phyloP scores from a whole-genome alignment of 345 rosid genomes.

The Moringa oleifera region DNA sequence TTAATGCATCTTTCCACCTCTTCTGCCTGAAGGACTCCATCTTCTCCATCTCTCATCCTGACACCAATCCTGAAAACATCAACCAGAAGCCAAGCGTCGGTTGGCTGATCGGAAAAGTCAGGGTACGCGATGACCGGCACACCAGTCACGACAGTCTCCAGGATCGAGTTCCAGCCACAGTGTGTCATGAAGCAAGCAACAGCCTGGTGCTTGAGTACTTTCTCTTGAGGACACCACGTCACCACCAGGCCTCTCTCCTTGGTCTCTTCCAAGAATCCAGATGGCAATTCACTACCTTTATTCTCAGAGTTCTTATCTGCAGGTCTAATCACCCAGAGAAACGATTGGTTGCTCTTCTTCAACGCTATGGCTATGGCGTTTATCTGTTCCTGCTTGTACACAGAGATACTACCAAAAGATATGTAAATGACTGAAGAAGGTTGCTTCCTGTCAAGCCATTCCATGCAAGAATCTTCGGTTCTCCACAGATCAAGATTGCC shows the following conservation, averaged over 20 bases:
- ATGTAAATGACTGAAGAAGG: conserved; percentile 51
- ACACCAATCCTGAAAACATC: conserved; percentile 47
- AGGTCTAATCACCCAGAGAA: conserved; percentile 54
- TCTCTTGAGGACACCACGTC: conserved; percentile 51
- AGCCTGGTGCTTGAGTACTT: conserved; percentile 34
- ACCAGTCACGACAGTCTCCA: conserved; percentile 42
- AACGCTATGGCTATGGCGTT: conserved; percentile 38
- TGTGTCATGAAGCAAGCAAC: conserved; percentile 50
- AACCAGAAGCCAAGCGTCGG: conserved; percentile 32
- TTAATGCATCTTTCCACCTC: conserved; percentile 44
- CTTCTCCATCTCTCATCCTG: conserved; percentile 27
- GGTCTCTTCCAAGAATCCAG: conserved; percentile 22
- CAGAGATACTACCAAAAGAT: conserved; percentile 48
- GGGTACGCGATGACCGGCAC: conserved; percentile 51
- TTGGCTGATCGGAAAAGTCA: conserved; percentile 41
- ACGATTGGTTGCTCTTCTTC: conserved; percentile 26
- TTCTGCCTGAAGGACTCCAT: conserved; percentile 18
- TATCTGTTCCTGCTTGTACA: conserved; percentile 27
- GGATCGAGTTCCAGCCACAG: conserved; percentile 59
- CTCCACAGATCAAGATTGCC: conserved; percentile 32
- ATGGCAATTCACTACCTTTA: conserved; percentile 9
- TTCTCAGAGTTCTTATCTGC: conserved; percentile 1
- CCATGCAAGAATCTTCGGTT: conserved; percentile 33
- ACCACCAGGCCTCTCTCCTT: conserved; percentile 35
- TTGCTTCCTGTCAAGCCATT: conserved; percentile 49